A percentile compares a stretch with the other conserved stretches of the same genome.
Conservation (phyloP, 257 asterid species). For the Petunia axillaris region DNA sequence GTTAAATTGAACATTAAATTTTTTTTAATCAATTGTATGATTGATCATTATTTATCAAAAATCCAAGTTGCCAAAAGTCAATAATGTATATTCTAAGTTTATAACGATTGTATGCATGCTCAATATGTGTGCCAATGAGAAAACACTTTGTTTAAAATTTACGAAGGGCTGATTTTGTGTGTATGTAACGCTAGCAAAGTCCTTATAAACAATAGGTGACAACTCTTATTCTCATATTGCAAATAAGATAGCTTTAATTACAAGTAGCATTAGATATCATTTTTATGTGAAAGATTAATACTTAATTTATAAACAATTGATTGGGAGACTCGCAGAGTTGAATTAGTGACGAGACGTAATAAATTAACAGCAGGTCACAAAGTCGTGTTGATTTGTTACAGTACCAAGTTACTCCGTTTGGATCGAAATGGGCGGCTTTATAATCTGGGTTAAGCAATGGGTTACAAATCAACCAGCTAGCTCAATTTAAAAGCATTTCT, state of each 20-base stretch:
- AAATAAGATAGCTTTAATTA: background rate
- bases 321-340: background rate
- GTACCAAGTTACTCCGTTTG: too few relatives aligned
- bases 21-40: background rate
- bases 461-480: too few relatives aligned
- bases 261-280: background rate
- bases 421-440: too few relatives aligned
- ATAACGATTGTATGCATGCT: background rate
- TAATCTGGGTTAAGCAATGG: too few relatives aligned
- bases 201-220: background rate
- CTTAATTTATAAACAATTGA: background rate
- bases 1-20: background rate
- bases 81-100: background rate
- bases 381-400: background rate
- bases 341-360: background rate
- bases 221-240: background rate
- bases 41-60: background rate
- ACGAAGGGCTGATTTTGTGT: background rate
- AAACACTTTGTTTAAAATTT: background rate
- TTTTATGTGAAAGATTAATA: background rate
- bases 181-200: background rate
- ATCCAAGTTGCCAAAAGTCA: background rate
- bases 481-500: too few relatives aligned
- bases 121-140: background rate
- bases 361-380: background rate